Conservation (phyloP, 768 basidiomycete species). For the Mycena chlorophos region DNA sequence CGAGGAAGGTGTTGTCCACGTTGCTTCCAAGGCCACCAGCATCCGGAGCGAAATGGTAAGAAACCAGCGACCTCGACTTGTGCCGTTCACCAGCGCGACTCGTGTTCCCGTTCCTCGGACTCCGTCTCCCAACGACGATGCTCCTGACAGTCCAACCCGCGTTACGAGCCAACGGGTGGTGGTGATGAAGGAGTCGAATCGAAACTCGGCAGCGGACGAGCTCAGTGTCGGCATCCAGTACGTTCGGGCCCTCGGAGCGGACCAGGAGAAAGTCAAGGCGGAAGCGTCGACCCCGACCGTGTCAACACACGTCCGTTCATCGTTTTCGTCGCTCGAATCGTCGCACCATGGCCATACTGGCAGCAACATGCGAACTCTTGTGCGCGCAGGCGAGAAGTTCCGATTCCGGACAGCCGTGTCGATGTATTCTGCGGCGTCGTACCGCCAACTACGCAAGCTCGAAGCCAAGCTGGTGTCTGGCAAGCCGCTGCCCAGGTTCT, state of each 20-base stretch:
- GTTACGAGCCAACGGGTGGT: constrained; percentile 68
- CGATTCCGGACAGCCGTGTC: constrained; percentile 54
- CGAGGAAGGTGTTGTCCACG: constrained; percentile 46
- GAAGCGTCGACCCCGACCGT: constrained; percentile 35
- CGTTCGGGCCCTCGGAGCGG: constrained; percentile 66
- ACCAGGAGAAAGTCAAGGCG: constrained; percentile 32
- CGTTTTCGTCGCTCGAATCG: constrained; percentile 65
- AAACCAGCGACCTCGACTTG: constrained; percentile 56
- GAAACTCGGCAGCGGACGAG: constrained; percentile 57
- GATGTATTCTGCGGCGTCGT: constrained; percentile 23
- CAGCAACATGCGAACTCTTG: constrained; percentile 45
- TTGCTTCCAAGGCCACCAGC: constrained; percentile 54
- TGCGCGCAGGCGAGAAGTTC: constrained; percentile 60
- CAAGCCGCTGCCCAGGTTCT: constrained; percentile 53
- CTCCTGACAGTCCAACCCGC: constrained; percentile 33
- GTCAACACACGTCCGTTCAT: constrained; percentile 46
- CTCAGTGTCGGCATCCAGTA: constrained; percentile 70
- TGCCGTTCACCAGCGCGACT: constrained; percentile 69
- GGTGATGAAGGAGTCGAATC: constrained; percentile 43
- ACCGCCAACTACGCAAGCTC: constrained; percentile 35
- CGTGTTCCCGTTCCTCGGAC: constrained; percentile 63
- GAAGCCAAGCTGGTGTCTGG: constrained; percentile 54
- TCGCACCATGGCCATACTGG: constrained; percentile 47
- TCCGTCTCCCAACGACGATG: constrained; percentile 33
- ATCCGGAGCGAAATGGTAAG: constrained; percentile 43